Percentiles rank a stretch among this genome's conserved stretches.
phyloP scores from a whole-genome alignment of 495 filamentous ascomycete species.

The Penicillium waksmanii region DNA sequence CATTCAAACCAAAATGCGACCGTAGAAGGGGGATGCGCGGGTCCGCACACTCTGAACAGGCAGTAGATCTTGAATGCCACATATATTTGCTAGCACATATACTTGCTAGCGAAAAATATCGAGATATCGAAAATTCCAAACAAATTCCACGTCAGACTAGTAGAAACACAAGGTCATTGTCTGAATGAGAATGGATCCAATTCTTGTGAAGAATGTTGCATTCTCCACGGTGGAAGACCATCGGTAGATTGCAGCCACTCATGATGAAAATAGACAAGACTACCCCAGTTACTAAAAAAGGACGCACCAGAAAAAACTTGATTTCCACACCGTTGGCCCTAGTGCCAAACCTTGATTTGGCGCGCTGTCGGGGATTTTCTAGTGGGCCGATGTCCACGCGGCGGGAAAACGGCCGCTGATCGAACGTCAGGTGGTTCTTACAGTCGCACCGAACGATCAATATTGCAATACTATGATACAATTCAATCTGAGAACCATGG shows the following conservation, averaged over 20 bases:
- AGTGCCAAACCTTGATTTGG: slow-evolving; percentile 12
- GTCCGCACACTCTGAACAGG: too few relatives aligned
- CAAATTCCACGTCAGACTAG: too few relatives aligned
- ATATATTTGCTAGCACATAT: too few relatives aligned
- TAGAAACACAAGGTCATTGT: too few relatives aligned
- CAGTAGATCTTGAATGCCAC: too few relatives aligned
- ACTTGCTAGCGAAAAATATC: too few relatives aligned
- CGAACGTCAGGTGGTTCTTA: slow-evolving; percentile 8
- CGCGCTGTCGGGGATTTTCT: slow-evolving; percentile 18
- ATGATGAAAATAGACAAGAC: background rate
- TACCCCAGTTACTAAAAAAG: slow-evolving; percentile 7
- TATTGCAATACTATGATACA: background rate
- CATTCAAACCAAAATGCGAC: background rate
- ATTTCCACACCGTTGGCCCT: slow-evolving; percentile 19
- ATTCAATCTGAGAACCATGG: background rate
- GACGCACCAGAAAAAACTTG: slow-evolving; percentile 14
- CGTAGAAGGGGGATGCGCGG: background rate
- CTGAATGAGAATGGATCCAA: background rate
- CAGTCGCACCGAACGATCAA: background rate
- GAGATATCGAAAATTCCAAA: too few relatives aligned
- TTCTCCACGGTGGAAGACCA: background rate
- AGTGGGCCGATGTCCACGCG: slow-evolving; percentile 14
- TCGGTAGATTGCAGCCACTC: background rate
- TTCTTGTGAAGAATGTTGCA: background rate
- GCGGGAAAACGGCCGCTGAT: slow-evolving; percentile 11